Evolutionary conservation across 148 eudicot genomes (phyloP), one percentile per base, ranked within the genome.

Genomic region (Chenopodium formosanum): DNA sequence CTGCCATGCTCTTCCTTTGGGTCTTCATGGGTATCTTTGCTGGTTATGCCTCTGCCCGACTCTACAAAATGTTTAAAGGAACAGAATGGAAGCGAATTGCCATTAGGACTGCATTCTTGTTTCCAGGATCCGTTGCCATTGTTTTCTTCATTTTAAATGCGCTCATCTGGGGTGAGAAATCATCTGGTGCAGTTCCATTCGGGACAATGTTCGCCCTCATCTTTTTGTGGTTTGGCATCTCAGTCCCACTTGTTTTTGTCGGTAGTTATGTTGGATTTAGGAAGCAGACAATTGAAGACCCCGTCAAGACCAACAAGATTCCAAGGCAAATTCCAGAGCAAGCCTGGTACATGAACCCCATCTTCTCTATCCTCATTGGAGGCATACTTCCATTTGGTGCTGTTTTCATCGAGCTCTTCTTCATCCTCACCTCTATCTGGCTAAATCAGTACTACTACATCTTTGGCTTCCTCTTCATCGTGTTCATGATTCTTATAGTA

Each of bases 21-120:
- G 90, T 88, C 78, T 88, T 88, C 86, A 88, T 88, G 90, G 90
- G 90, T 56, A 78, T 88, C 34, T 83, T 88, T 71, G 90, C 90
- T 13, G 90, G 90, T 50, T 88, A 88, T 71, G 86, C 90, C 25
- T 85, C 90, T 64, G 73, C 90, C 25, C 86, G 86, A 27, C 84
- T 88, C 11, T 88, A 85, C 83, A 88, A 88, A 63, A 83, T 88
- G 84, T 88, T 85, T 53, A 85, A 88, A 82, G 90, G 90, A 69
- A 88, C 90, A 16, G 90, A 85, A 62, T 88, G 90, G 90, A 88
- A 83, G 79, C 69, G 80, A 81, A 88, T 88, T 44, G 88, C 90
- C 25, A 22, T 88, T 25, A 75, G 88, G 60, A 88, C 90, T 3
- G 82, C 90, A 5, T 88, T 88, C 86, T 63, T 85, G 81, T 88